Evolutionary conservation across 495 filamentous ascomycete species (phyloP).

Genomic region (Pseudoneurospora amorphoporcata): DNA sequence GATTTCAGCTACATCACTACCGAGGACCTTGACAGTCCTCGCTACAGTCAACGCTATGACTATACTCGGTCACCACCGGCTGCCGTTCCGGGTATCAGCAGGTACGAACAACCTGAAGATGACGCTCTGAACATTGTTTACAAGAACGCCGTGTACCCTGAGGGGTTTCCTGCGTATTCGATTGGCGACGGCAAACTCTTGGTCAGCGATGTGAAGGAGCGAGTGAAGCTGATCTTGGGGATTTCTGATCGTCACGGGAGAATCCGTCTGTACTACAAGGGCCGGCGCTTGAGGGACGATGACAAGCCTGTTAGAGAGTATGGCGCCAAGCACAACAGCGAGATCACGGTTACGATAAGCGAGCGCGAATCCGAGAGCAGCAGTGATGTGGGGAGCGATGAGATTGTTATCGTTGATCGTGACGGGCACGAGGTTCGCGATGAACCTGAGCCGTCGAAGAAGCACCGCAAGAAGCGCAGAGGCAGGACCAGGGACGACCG

Average conservation of each 20-base stretch:
- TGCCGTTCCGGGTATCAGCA: slow-evolving; percentile 14
- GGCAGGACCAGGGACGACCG: slow-evolving; percentile 16
- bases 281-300: slow-evolving; percentile 61
- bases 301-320: slow-evolving; percentile 56
- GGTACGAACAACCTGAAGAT: slow-evolving; percentile 39
- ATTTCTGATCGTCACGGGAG: slow-evolving; percentile 45
- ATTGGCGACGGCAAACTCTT: slow-evolving; percentile 69
- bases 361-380: slow-evolving; percentile 37
- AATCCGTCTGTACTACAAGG: slow-evolving; percentile 75
- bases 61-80: slow-evolving; percentile 5
- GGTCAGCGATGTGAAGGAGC: slow-evolving; percentile 54
- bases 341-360: slow-evolving; percentile 50
- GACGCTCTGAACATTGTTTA: slow-evolving; percentile 71
- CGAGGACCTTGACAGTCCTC: slow-evolving; percentile 43
- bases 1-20: slow-evolving; percentile 77
- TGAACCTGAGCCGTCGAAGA: background rate
- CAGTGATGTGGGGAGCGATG: slow-evolving; percentile 40
- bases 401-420: slow-evolving; percentile 27
- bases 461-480: slow-evolving; percentile 16
- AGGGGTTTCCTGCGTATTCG: slow-evolving; percentile 70
- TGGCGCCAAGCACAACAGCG: slow-evolving; percentile 68
- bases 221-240: slow-evolving; percentile 52
- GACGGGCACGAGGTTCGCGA: slow-evolving; percentile 9
- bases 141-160: slow-evolving; percentile 57
- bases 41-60: slow-evolving; percentile 4